A percentile compares a stretch with the other conserved stretches of the same genome.
These are phyloP conservation scores for Ascochyta pisi DNA, from an alignment of 2,329 filamentous ascomycete species.

Conservation along the genomic window DNA sequence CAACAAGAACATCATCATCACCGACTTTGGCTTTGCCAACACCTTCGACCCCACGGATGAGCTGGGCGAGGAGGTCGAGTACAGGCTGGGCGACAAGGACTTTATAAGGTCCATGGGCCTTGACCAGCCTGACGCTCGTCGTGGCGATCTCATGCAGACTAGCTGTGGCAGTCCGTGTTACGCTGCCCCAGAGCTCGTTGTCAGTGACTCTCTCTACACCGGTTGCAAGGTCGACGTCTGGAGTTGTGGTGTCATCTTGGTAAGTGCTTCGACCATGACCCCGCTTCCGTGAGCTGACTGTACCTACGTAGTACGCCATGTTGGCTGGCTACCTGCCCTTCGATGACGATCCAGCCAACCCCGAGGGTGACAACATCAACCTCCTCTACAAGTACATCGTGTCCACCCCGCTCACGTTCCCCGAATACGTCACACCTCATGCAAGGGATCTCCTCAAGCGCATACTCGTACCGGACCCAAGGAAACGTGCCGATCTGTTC, in stretches of 20 bases:
- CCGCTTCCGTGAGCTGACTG: slow-evolving; percentile 20
- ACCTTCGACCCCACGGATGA: slow-evolving; percentile 92
- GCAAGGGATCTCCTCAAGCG: slow-evolving; percentile 89
- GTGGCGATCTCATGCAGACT: slow-evolving; percentile 97
- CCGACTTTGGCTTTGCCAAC: slow-evolving; percentile 98
- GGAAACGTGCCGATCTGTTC: slow-evolving; percentile 93
- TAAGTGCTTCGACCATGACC: slow-evolving; percentile 58
- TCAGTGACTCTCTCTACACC: slow-evolving; percentile 96
- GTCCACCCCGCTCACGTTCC: slow-evolving; percentile 94
- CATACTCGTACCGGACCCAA: slow-evolving; percentile 92
- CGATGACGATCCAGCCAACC: slow-evolving; percentile 97
- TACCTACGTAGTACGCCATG: slow-evolving; percentile 83
- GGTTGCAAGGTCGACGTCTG: slow-evolving; percentile 98
- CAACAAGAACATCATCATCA: slow-evolving; percentile 99
- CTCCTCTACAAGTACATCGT: slow-evolving; percentile 99
- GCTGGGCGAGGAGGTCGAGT: slow-evolving; percentile 86
- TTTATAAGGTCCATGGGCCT: slow-evolving; percentile 87
- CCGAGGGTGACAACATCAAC: slow-evolving; percentile 99
- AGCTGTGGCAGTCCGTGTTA: slow-evolving; percentile 99
- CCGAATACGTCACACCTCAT: slow-evolving; percentile 97
- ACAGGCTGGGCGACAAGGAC: slow-evolving; percentile 84
- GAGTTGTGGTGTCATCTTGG: slow-evolving; percentile 98
- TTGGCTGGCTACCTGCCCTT: slow-evolving; percentile 96
- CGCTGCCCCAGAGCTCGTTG: slow-evolving; percentile 93
- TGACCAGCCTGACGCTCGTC: slow-evolving; percentile 77